Percentiles rank a stretch among this genome's conserved stretches.
These are phyloP conservation scores for Pascua guehoae DNA, from an alignment of 1,284 basidiomycete species.

Conservation along the genomic window DNA sequence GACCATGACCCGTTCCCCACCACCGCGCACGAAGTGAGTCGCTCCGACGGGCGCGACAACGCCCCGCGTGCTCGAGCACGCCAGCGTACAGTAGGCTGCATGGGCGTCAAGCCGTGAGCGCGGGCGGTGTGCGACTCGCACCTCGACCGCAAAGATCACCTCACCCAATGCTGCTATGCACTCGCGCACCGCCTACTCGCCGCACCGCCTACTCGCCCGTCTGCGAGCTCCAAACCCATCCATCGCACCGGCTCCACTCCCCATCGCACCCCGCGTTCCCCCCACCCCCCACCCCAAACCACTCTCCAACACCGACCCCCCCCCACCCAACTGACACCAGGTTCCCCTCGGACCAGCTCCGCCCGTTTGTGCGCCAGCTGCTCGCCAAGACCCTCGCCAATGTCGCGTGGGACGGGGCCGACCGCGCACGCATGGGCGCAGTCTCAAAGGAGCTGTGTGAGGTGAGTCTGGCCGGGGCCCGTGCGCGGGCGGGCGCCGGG, in stretches of 20 bases:
- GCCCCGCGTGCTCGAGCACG: too few species aligned
- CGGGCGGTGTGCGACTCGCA: too few species aligned
- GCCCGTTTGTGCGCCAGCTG: conserved; percentile 35
- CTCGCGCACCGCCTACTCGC: too few species aligned
- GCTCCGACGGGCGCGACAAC: neutral
- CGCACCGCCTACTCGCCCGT: too few species aligned
- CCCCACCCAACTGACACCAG: conserved; percentile 8
- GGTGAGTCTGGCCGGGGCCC: conserved; percentile 20
- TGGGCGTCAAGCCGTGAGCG: too few species aligned
- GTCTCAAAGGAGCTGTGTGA: conserved; percentile 42
- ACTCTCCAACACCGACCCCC: neutral
- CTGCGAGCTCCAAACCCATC: too few species aligned
- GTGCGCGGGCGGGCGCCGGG: too few species aligned
- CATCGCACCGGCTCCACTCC: too few species aligned
- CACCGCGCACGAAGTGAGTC: conserved; percentile 10
- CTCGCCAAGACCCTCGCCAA: conserved; percentile 23
- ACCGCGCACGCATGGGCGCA: conserved; percentile 30
- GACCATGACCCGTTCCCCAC: neutral
- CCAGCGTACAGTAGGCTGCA: too few species aligned
- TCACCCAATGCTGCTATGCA: too few species aligned
- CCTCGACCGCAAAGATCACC: too few species aligned
- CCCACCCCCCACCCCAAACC: neutral
- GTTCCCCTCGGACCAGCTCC: conserved; percentile 34
- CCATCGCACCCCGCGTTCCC: too few species aligned
- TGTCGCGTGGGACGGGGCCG: conserved; percentile 30